Evolutionary conservation across 2,329 filamentous ascomycete species (phyloP), one percentile per base, ranked within the genome.

Genomic region (Fusarium keratoplasticum): DNA sequence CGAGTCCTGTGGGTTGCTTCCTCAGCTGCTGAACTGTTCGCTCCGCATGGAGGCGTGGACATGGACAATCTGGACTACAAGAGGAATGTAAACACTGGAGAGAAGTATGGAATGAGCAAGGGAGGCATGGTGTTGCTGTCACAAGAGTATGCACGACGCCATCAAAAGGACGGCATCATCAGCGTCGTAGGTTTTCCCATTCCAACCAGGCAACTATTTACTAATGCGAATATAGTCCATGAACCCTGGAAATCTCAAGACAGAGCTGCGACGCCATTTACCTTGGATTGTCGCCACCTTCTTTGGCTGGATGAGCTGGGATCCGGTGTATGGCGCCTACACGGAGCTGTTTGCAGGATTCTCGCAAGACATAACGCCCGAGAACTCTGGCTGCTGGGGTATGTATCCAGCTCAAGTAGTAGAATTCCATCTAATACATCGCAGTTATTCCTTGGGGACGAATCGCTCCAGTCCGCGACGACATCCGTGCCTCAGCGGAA

Each of bases 261-360:
- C 72, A 3, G 60, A 74, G 3, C 40, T 74, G 18, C 65, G 66
- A 5, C 67, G 61, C 1, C 60, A 61, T 16, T 63, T 60, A 35
- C 54, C 54, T 13, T 27, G 35, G 20, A 35, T 60, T 10, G 33
- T 58, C 10, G 36, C 31, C 22, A 25, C 20, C 22, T 35, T 50
- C 29, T 42, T 40, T 54, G 54, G 25, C 44, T 44, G 40, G 58
- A 36, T 50, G 40, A n/a, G 66, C 16, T 44, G 58, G 69, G 22
- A 33, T 18, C 11, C 62, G 77, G 55, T 76, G 78, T 13, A 80
- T 38, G 86, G 85, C 2, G 85, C 84, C 1, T 86, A 85, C 68
- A 86, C 86, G 0, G 81, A 85, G 67, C 72, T 87, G 1, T 87
- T 82, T 69, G 83, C 85, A 2, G 84, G 81, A 0, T 75, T 84